Percentiles rank a stretch among this genome's conserved stretches.
phyloP scores from a whole-genome alignment of 1,284 basidiomycete genomes.

The Naganishia sp. region DNA sequence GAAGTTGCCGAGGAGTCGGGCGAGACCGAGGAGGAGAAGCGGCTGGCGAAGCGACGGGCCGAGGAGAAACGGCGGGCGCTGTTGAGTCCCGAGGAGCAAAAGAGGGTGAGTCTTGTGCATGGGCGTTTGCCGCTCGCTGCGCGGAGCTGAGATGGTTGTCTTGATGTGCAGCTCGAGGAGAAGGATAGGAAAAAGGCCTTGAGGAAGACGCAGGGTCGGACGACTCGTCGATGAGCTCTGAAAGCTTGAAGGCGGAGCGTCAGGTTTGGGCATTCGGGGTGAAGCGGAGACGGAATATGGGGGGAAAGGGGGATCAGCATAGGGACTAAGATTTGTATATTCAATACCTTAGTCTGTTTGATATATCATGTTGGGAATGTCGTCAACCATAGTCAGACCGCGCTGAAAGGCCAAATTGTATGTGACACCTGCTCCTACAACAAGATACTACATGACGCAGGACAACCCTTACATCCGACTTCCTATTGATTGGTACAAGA shows the following conservation, averaged over 20 bases:
- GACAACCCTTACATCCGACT: neutral
- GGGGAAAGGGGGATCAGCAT: too few relatives aligned
- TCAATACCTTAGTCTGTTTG: too few relatives aligned
- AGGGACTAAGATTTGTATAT: too few relatives aligned
- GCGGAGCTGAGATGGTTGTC: too few relatives aligned
- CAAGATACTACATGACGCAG: neutral
- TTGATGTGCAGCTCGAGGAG: conserved; percentile 61
- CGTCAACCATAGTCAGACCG: too few relatives aligned
- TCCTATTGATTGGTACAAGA: neutral
- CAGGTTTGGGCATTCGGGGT: too few relatives aligned
- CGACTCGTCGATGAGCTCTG: conserved; percentile 5
- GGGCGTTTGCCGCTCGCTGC: neutral
- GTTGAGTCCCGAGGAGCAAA: conserved; percentile 76
- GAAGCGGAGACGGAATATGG: too few relatives aligned
- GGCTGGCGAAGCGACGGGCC: conserved; percentile 69
- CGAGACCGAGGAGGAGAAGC: conserved; percentile 64
- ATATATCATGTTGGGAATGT: too few relatives aligned
- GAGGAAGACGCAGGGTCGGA: conserved; percentile 64
- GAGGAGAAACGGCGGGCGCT: conserved; percentile 70
- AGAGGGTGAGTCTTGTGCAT: conserved; percentile 56
- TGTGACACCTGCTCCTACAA: neutral
- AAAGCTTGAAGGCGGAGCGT: neutral
- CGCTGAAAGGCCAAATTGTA: too few relatives aligned
- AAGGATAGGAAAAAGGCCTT: conserved; percentile 71
- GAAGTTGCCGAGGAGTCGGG: conserved; percentile 67